phyloP scores from a whole-genome alignment of 768 basidiomycete genomes.

The Candolleomyces efflorescens region DNA sequence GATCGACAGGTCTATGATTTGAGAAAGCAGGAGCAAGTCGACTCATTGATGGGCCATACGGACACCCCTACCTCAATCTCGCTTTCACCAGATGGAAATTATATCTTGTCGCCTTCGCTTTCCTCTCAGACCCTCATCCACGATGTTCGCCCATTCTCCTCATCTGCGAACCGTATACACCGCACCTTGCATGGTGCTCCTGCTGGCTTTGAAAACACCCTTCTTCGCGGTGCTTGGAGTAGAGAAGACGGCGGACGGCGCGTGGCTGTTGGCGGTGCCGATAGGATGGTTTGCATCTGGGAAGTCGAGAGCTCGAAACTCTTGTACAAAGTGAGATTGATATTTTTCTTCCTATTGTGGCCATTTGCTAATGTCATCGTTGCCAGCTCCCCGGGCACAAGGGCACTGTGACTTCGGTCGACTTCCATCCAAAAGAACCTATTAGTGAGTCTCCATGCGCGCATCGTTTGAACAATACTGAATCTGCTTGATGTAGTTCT shows the following conservation, averaged over 20 bases:
- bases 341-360: not conserved
- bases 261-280: conserved; percentile 87
- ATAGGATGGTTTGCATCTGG: conserved; percentile 84
- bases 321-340: conserved; percentile 63
- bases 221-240: conserved; percentile 87
- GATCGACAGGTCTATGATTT: conserved; percentile 78
- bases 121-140: conserved; percentile 88
- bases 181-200: conserved; percentile 79
- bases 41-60: conserved; percentile 76
- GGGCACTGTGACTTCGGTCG: conserved; percentile 92
- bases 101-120: conserved; percentile 85
- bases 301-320: conserved; percentile 75
- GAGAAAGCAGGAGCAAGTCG: conserved; percentile 78
- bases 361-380: not conserved
- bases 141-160: conserved; percentile 92
- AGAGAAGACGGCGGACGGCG: conserved; percentile 76
- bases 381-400: conserved; percentile 88
- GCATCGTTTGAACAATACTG: not conserved
- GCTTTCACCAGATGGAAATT: conserved; percentile 84
- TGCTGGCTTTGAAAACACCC: conserved; percentile 88
- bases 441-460: conserved; percentile 59
- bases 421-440: conserved; percentile 95
- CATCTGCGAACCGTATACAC: conserved; percentile 77
- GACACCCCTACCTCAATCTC: conserved; percentile 95
- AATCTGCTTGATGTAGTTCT: conserved; percentile 50